A percentile compares a stretch with the other conserved stretches of the same genome.
Conservation (phyloP, 2,329 filamentous ascomycete genomes). For the Botrytis byssoidea region DNA sequence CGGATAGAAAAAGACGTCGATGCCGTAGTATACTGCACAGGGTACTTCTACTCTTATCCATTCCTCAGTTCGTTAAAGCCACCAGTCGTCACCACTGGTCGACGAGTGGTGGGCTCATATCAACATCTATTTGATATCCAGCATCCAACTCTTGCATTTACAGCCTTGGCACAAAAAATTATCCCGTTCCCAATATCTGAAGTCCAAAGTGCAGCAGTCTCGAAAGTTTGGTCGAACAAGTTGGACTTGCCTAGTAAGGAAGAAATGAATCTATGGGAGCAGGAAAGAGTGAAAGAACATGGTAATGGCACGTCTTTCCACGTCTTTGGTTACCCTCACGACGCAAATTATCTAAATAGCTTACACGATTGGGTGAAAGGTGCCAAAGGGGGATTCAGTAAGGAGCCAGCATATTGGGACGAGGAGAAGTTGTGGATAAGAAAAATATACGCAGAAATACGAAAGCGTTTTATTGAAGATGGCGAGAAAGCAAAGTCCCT, state of each 20-base stretch:
- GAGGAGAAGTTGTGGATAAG: constrained; percentile 71
- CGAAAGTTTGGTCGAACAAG: constrained; percentile 72
- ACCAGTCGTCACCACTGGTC: constrained; percentile 65
- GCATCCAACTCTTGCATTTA: constrained; percentile 76
- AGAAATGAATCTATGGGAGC: constrained; percentile 72
- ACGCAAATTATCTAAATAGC: constrained; percentile 69
- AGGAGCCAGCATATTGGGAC: constrained; percentile 69
- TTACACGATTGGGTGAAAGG: constrained; percentile 63
- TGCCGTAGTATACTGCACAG: constrained; percentile 80
- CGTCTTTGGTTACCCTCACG: constrained; percentile 53
- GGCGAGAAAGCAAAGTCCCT: constrained; percentile 65
- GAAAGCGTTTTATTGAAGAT: constrained; percentile 65
- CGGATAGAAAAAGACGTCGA: constrained; percentile 67
- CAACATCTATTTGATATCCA: constrained; percentile 75
- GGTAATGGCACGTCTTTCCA: constrained; percentile 50
- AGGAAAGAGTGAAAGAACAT: constrained; percentile 38
- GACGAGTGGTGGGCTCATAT: constrained; percentile 69
- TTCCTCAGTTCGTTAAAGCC: constrained; percentile 57
- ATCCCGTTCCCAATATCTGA: constrained; percentile 85
- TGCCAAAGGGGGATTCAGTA: constrained; percentile 50
- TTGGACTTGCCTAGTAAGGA: constrained; percentile 60
- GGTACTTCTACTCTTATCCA: constrained; percentile 82
- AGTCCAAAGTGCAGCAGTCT: constrained; percentile 73
- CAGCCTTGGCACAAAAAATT: constrained; percentile 74
- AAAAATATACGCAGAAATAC: constrained; percentile 64